Evolutionary conservation across 441 rosid species (phyloP), one percentile per base, ranked within the genome.

Genomic region (Adansonia gregorii): DNA sequence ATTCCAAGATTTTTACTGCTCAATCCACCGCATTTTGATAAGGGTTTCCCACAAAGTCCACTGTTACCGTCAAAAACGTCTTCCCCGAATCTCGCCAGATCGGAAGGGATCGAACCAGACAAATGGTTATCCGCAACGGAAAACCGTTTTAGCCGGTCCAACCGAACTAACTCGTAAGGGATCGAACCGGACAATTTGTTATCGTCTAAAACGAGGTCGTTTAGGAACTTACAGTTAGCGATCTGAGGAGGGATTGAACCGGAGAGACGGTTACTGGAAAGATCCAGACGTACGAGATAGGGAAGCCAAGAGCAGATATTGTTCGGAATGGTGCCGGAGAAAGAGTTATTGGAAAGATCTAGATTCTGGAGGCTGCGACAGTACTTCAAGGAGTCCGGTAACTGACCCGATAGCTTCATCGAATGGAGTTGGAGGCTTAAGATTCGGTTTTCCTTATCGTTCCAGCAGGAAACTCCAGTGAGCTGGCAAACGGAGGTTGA

Each of bases 281-380:
- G 93, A 78, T 91, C 89, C 65, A 89, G 83, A n/a, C 77, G 73
- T 31, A 88, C 93, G 41, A 91, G 75, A 19, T 86, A 91, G 0
- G 95, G 93, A 24, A 91, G 85, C 95, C 95, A 91, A 0, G 85
- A 58, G 82, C 95, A 91, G 77, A 91, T 86, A 68, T 88, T 87
- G 0, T 80, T 55, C 39, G 95, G 95, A 78, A 91, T 83, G 51
- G 84, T 20, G 12, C 93, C 93, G 59, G 85, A 82, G 83, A 91
- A 79, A 11, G 72, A 80, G 81, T 91, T 91, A 2, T 65, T 66
- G 19, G 93, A 88, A 65, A 91, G 95, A 83, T 89, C 92, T 4
- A 91, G 80, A 17, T 72, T 74, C 72, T 89, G 91, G 59, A 91
- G 85, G 69, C 87, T 86, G 41, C 77, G 92, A 76, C 95, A 91